Base-by-base conservation (phyloP, 495 filamentous ascomycete species). In the Aspergillus nidulans region DNA sequence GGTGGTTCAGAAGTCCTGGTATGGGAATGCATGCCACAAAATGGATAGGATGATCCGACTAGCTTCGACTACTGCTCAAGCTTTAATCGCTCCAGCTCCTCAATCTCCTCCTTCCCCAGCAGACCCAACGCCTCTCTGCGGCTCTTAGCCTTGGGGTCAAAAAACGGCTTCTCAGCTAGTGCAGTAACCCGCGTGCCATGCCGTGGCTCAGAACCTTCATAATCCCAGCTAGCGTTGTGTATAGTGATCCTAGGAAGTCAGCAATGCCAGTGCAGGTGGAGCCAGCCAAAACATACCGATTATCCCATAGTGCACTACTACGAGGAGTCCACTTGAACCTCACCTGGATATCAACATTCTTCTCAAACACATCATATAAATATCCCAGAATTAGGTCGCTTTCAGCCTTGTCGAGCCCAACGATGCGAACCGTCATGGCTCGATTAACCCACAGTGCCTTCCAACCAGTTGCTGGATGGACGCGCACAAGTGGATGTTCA, bases 401-500 rank as follows among this genome's bases (percentile, higher is more conserved):
- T 64, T 87, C 84, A 1, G 78, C 82, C 56, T 80, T 79, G 58
- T 87, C 83, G 0, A 88, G 64, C 0, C 85, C 85, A 1, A 86
- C 79, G 59, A 87, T 86, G 7, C 81, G 69, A 6, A 75, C 75
- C 4, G 85, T 87, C 79, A 87, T 83, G 5, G 77, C 71, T 12
- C 82, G 78, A 62, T 88, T 88, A 4, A 88, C 85, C 80, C 80
- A 88, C 3, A 88, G 73, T 2, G 84, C 77, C 64, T 85, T 87
- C 84, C 84, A 87, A 12, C 85, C 85, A 0, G 85, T 88, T 0
- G 79, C 85, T 3, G 85, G 86, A 64, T 90, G 86, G 8, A 86
- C 82, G 4, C 86, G 79, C 10, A 90, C 85, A 21, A 90, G 68
- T 0, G 85, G 85, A 63, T 89, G 86, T 26, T 79, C 73, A 18